A percentile compares a stretch with the other conserved stretches of the same genome.
phyloP scores from a whole-genome alignment of 148 eudicot species.

The Fagopyrum esculentum region DNA sequence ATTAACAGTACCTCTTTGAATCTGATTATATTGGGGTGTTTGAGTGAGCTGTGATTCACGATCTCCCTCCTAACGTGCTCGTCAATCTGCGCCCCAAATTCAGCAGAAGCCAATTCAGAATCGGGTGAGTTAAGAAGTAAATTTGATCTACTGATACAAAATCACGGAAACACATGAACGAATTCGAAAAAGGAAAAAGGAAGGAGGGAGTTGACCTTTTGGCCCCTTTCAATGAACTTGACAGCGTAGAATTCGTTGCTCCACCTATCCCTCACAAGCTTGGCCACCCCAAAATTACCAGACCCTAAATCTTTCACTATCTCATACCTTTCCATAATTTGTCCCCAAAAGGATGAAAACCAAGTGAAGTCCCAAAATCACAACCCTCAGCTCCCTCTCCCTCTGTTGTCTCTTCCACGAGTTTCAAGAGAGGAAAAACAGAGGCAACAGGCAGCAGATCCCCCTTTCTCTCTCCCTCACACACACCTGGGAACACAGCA shows the following conservation, averaged over 20 bases:
- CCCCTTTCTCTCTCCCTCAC: neutral
- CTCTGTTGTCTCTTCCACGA: conserved; percentile 2
- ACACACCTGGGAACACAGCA: neutral
- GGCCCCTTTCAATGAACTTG: conserved; percentile 80
- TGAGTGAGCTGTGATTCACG: conserved; percentile 36
- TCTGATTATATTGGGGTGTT: conserved; percentile 38
- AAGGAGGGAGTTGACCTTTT: conserved; percentile 38
- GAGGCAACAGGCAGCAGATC: neutral
- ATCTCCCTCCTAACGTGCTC: conserved; percentile 41
- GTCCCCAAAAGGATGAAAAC: neutral
- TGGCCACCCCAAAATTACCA: conserved; percentile 88
- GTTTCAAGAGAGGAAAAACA: neutral
- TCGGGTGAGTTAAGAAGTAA: conserved; percentile 15
- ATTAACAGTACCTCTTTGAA: conserved; percentile 31
- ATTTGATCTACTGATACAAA: neutral
- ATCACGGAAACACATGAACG: neutral
- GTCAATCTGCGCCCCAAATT: conserved; percentile 19
- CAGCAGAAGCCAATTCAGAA: neutral
- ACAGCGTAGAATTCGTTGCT: conserved; percentile 57
- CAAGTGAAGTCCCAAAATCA: neutral
- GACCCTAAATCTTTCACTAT: conserved; percentile 61
- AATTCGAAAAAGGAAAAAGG: neutral
- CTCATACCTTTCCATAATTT: conserved; percentile 68
- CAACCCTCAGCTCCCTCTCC: neutral
- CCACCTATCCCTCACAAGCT: conserved; percentile 64